These are phyloP conservation scores for Berberis vulgaris DNA, from an alignment of 164 flowering plant genomes.

Conservation along the genomic window DNA sequence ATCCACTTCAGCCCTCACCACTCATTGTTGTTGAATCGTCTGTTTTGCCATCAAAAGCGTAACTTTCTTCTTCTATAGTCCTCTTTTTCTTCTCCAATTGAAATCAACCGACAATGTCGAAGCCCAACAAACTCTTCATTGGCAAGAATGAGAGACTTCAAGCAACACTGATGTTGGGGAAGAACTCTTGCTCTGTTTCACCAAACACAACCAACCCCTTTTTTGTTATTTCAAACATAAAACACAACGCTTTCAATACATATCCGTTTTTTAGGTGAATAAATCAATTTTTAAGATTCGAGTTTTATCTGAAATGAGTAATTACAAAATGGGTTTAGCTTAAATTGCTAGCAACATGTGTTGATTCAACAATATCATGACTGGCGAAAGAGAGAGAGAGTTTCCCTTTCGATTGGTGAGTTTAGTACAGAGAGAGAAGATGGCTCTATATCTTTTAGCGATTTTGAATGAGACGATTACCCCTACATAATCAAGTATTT, in stretches of 20 bases:
- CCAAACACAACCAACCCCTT: background rate
- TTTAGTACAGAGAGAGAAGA: too few relatives aligned
- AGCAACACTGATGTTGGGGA: background rate
- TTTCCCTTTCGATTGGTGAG: too few relatives aligned
- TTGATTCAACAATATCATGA: slow-evolving; percentile 36
- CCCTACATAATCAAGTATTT: too few relatives aligned
- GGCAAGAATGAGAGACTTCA: background rate
- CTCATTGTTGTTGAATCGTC: slow-evolving; percentile 23
- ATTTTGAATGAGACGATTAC: too few relatives aligned
- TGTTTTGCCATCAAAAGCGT: slow-evolving; percentile 29
- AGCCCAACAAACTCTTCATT: background rate
- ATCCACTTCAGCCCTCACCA: slow-evolving; percentile 16
- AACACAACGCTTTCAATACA: too few relatives aligned
- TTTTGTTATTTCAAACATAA: background rate
- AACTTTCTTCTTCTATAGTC: background rate
- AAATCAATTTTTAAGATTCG: background rate
- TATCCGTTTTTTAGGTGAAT: too few relatives aligned
- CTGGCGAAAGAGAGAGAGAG: background rate
- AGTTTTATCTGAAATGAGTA: slow-evolving; percentile 2
- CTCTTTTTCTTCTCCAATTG: background rate
- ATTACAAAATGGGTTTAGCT: slow-evolving; percentile 8
- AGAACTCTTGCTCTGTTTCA: background rate
- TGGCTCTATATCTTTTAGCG: too few relatives aligned
- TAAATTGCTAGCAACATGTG: slow-evolving; percentile 32
- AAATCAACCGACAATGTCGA: background rate